Conservation (phyloP, 2,329 filamentous ascomycete species). For the Aspergillus tamarii region DNA sequence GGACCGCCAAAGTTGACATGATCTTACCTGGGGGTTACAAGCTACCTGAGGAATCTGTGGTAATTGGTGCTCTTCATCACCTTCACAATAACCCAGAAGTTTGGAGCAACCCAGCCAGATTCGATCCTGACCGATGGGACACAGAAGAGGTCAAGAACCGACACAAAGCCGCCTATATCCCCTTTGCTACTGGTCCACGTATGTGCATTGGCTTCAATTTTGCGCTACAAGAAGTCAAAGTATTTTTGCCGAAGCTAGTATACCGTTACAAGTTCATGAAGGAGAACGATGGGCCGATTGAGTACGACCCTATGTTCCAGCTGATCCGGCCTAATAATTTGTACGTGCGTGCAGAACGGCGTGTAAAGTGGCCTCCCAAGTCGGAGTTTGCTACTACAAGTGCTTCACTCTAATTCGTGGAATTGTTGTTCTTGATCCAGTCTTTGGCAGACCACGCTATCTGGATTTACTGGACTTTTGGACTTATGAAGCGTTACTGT, state of each 20-base stretch:
- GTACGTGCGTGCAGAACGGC: conserved; percentile 20
- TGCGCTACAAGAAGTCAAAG: conserved; percentile 63
- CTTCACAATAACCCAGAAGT: conserved; percentile 56
- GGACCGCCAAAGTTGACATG: conserved; percentile 59
- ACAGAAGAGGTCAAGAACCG: conserved; percentile 56
- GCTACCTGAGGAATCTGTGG: conserved; percentile 54
- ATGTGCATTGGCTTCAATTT: conserved; percentile 69
- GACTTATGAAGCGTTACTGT: neutral
- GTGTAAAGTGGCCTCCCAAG: conserved; percentile 31
- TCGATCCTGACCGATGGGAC: conserved; percentile 65
- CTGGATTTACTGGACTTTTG: neutral
- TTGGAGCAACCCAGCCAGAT: conserved; percentile 62
- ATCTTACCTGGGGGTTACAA: conserved; percentile 63
- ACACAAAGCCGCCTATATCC: conserved; percentile 57
- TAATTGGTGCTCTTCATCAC: conserved; percentile 54
- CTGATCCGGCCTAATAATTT: conserved; percentile 33
- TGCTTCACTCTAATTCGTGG: neutral
- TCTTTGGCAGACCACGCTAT: neutral
- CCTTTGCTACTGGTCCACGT: conserved; percentile 61
- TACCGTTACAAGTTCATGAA: conserved; percentile 60
- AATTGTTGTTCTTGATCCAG: neutral
- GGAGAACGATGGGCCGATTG: conserved; percentile 52
- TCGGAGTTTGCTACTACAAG: conserved; percentile 8
- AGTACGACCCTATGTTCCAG: conserved; percentile 35
- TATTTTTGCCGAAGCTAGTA: conserved; percentile 58